Conservation (phyloP, 305 asterid genomes). For the Fraxinus angustifolia region DNA sequence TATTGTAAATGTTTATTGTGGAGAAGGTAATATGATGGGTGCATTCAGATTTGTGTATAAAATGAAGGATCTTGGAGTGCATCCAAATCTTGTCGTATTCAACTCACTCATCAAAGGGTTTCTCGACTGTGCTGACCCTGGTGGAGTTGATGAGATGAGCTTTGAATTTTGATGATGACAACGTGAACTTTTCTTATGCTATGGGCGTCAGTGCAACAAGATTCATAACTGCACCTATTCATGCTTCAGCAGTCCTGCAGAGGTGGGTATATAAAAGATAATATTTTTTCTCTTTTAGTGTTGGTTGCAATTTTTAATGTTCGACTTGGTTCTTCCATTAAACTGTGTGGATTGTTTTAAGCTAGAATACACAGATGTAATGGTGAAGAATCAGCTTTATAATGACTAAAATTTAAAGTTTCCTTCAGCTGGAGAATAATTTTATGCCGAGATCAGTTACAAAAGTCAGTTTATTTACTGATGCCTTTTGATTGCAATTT, state of each 20-base stretch:
- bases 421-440: not conserved
- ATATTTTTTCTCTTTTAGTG: not conserved
- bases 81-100: too few relatives aligned
- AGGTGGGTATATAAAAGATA: constrained; percentile 40
- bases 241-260: constrained; percentile 73
- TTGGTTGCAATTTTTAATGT: not conserved
- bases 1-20: constrained; percentile 72
- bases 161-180: too few relatives aligned
- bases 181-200: constrained; percentile 24
- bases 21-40: constrained; percentile 71
- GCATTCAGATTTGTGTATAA: constrained; percentile 67
- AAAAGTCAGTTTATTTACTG: too few relatives aligned
- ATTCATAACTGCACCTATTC: constrained; percentile 85
- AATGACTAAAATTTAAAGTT: not conserved
- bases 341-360: not conserved
- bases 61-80: constrained; percentile 58
- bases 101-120: too few relatives aligned
- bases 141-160: too few relatives aligned
- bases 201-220: constrained; percentile 74
- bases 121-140: too few relatives aligned
- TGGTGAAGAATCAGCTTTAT: not conserved
- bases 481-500: not conserved
- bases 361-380: not conserved
- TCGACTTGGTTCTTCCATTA: not conserved
- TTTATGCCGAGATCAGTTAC: not conserved